Base-by-base conservation (phyloP, 352 stramenopile genomes). In the Phytophthora crassamura region DNA sequence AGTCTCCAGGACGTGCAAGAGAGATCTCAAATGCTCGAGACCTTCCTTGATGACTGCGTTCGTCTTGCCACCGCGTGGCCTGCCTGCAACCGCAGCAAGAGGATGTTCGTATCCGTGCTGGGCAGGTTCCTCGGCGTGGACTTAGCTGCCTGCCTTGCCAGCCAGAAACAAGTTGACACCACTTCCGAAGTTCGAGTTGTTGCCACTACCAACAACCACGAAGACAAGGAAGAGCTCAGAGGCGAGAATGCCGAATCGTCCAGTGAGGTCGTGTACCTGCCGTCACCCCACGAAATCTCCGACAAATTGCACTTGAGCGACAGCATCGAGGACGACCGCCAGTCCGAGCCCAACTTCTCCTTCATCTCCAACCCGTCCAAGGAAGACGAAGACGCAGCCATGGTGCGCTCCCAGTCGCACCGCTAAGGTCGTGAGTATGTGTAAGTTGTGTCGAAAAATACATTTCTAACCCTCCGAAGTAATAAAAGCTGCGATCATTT, bases 71-170 rank as follows among this genome's bases (percentile, higher is more conserved):
- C 71, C 3, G 54, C 73, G 33, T 88, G 77, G 82, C 41, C 65
- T 10, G 77, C 80, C 18, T 91, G 82, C 30, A 64, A 70, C 12
- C 80, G 80, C n/a, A 80, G 77, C 45, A 71, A 77, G 40, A 61
- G 72, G 60, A 47, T 82, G 54, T 81, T 81, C 48, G 56, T 59
- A 5, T 33, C 63, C 28, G 59, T 77, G 4, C 33, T 91, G 45
- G 77, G 82, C 39, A 77, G 78, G 57, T 91, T 91, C 45, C 50
- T 89, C 3, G 75, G 71, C 34, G 59, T 85, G n/a, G 77, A 91
- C 22, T 46, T 90, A 33, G 74, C 40, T 3, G 52, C 57, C 1
- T 53, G 47, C 38, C 34, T 80, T 18, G 36, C 28, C 20, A 66
- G 43, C 34, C 63, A 63, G 11, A 69, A 73, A 35, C 48, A 73